Evolutionary conservation across 1,284 basidiomycete genomes (phyloP).

Genomic region (Sanguinoderma infundibulare): DNA sequence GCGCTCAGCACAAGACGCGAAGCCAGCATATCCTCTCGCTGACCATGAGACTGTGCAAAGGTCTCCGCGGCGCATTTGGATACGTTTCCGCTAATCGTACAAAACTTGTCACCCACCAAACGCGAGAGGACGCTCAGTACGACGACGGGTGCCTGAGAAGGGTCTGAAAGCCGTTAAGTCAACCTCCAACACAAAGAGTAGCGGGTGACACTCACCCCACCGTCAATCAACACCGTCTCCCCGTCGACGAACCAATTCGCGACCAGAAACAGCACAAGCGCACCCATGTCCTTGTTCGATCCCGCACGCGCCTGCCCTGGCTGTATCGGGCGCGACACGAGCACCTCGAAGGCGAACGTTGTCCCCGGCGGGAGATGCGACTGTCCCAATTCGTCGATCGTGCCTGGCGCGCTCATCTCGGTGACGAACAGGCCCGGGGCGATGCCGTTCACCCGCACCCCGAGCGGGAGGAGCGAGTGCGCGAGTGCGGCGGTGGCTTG

Average conservation of each 20-base stretch:
- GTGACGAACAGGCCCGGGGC: constrained; percentile 46
- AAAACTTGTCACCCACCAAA: neutral
- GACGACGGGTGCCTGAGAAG: constrained; percentile 47
- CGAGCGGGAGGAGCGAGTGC: constrained; percentile 54
- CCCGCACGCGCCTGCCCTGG: constrained; percentile 36
- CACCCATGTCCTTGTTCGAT: constrained; percentile 48
- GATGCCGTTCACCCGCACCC: constrained; percentile 60
- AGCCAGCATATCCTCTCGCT: too few species aligned
- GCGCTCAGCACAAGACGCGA: too few species aligned
- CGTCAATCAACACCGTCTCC: constrained; percentile 57
- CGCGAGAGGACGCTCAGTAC: constrained; percentile 31
- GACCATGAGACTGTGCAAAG: too few species aligned
- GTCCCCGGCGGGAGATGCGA: constrained; percentile 33
- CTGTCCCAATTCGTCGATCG: constrained; percentile 37
- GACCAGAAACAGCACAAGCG: constrained; percentile 49
- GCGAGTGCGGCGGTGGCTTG: constrained; percentile 54
- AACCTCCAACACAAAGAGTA: too few species aligned
- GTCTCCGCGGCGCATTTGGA: too few species aligned
- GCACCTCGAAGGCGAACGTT: constrained; percentile 38
- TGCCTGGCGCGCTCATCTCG: constrained; percentile 40
- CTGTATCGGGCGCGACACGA: constrained; percentile 32
- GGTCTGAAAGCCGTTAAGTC: constrained; percentile 32
- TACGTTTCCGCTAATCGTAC: too few species aligned
- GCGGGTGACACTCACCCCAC: constrained; percentile 43
- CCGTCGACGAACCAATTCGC: constrained; percentile 56